Evolutionary conservation across 1,284 basidiomycete genomes (phyloP).

Genomic region (Leccinum proliferum): DNA sequence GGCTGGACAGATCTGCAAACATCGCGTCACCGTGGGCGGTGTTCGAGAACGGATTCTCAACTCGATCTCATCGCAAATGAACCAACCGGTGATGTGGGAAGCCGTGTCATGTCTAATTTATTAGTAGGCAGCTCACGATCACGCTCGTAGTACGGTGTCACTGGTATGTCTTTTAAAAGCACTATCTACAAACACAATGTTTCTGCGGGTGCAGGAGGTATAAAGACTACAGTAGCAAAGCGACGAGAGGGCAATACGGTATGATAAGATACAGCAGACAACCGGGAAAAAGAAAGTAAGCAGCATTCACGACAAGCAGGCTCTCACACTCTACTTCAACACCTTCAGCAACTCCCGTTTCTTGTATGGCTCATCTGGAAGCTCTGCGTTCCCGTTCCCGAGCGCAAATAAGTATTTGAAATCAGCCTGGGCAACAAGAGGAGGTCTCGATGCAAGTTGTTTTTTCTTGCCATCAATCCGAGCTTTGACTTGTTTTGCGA

Average conservation of each 20-base stretch:
- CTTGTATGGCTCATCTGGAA: constrained; percentile 50
- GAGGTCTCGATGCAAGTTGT: constrained; percentile 51
- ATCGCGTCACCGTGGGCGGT: constrained; percentile 26
- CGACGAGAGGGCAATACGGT: constrained; percentile 5
- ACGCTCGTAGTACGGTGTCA: background rate
- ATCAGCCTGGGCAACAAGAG: constrained; percentile 81
- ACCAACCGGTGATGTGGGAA: constrained; percentile 3
- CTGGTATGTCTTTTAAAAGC: background rate
- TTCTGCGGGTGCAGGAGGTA: constrained; percentile 11
- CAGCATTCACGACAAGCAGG: constrained; percentile 17
- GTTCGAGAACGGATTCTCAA: constrained; percentile 15
- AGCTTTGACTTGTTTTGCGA: constrained; percentile 81
- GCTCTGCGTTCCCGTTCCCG: constrained; percentile 43
- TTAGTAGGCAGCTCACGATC: background rate
- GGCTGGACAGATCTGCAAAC: constrained; percentile 59
- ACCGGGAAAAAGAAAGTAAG: background rate
- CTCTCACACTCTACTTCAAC: constrained; percentile 39
- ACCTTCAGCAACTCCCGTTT: constrained; percentile 47
- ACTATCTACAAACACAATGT: constrained; percentile 1
- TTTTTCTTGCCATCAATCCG: constrained; percentile 62
- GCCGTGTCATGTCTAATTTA: constrained; percentile 10
- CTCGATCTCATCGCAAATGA: constrained; percentile 17
- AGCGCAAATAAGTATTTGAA: constrained; percentile 71
- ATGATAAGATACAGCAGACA: constrained; percentile 19
- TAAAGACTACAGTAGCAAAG: constrained; percentile 6